Percentiles rank a stretch among this genome's conserved stretches.
phyloP scores from a whole-genome alignment of 371 early-diverging fungal species.

The Synchytrium microbalum region DNA sequence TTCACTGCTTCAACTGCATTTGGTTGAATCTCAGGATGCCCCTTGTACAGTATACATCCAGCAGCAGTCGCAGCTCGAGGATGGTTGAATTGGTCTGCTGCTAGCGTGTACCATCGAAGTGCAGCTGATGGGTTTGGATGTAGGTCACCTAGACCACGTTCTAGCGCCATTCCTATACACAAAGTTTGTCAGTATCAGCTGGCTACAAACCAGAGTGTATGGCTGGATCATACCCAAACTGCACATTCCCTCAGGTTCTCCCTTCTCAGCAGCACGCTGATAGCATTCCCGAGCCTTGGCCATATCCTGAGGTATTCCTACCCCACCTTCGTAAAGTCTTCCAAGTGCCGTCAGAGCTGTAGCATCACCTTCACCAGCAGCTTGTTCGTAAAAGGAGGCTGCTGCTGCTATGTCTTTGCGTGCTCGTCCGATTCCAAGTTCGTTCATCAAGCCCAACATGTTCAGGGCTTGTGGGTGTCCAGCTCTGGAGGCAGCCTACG shows the following conservation, averaged over 20 bases:
- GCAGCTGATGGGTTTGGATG: background rate
- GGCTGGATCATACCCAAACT: constrained; percentile 36
- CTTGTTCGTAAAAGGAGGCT: constrained; percentile 27
- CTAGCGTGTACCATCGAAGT: constrained; percentile 1
- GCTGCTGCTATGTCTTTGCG: constrained; percentile 34
- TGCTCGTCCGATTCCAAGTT: constrained; percentile 39
- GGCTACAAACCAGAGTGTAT: constrained; percentile 29
- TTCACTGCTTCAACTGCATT: constrained; percentile 47
- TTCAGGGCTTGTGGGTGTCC: constrained; percentile 31
- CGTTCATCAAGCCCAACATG: constrained; percentile 43
- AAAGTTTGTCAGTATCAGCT: constrained; percentile 14
- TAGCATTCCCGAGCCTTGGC: constrained; percentile 36
- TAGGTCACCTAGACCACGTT: constrained; percentile 21
- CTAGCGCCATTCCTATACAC: constrained; percentile 22
- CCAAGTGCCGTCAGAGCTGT: constrained; percentile 39
- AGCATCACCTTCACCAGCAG: constrained; percentile 24
- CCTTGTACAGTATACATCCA: background rate
- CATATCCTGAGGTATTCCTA: constrained; percentile 36
- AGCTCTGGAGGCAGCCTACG: constrained; percentile 27
- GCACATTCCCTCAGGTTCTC: constrained; percentile 29
- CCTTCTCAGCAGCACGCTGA: constrained; percentile 34
- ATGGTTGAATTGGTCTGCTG: background rate
- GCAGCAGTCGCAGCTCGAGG: background rate
- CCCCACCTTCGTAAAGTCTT: constrained; percentile 45
- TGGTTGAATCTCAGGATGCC: background rate